Base-by-base conservation (phyloP, 2,329 filamentous ascomycete genomes). In the Aspergillus sergii region DNA sequence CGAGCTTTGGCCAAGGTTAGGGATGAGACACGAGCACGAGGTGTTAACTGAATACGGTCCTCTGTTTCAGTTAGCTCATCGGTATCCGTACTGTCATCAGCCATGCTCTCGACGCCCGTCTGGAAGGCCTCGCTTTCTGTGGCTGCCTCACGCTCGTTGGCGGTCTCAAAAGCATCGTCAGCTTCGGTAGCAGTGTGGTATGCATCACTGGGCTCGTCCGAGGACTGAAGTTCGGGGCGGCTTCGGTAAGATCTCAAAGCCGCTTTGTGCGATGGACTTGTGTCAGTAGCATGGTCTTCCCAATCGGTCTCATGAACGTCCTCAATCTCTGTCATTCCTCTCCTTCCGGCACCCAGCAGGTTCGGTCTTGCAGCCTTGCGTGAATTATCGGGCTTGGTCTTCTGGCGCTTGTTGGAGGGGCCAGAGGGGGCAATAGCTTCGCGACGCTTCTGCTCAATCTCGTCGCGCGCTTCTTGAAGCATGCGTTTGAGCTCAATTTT, bases 121-220 rank as follows among this genome's bases (percentile, higher is more conserved):
- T 96, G 91, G 86, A 98, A 98, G 66, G 93, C 93, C 69, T 98
- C 94, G 12, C 93, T 96, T 79, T 96, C 94, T 0, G 93, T 97
- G 14, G 83, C 86, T 9, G 82, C 85, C 60, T 86, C 86, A 32
- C 88, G 88, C 78, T 97, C 94, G 72, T 96, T 92, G 28, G 89
- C 89, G 50, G 89, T 91, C 74, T 91, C 88, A 65, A 91, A 91
- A 46, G 83, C 85, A 74, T 89, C 87, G 60, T 83, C 82, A 1
- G 86, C 87, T 73, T 97, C 93, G 64, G 92, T 92, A 43, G 92
- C 91, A 7, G 91, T 94, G 63, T 95, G 91, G 69, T 94, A 94
- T 1, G 87, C 84, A 67, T 94, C 91, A 59, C 84, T 88, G 2
- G 84, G 81, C 64, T 89, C 86, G 34, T 82, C 68, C 23, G 71